phyloP scores from a whole-genome alignment of 2,329 filamentous ascomycete genomes.

The Penicillium sp. region DNA sequence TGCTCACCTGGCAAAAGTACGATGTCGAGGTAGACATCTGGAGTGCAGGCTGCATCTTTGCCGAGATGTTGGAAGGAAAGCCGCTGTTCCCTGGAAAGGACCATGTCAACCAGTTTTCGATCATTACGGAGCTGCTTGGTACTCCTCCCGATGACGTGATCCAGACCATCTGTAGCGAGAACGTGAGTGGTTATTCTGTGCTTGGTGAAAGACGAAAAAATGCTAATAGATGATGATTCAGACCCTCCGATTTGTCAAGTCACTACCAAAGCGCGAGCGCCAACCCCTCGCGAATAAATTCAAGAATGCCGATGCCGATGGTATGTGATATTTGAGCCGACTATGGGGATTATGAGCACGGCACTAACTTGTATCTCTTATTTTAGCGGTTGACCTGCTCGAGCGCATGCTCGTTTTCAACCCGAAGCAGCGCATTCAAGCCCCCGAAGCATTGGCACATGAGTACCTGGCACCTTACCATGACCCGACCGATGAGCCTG shows the following conservation, averaged over 20 bases:
- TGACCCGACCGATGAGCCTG: conserved; percentile 93
- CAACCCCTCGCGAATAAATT: conserved; percentile 87
- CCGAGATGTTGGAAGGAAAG: conserved; percentile 98
- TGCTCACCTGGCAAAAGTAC: conserved; percentile 99
- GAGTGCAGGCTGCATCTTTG: conserved; percentile 98
- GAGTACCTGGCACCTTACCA: conserved; percentile 96
- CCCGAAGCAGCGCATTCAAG: conserved; percentile 91
- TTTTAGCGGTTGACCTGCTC: conserved; percentile 79
- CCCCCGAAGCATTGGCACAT: conserved; percentile 79
- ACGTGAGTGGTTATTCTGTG: conserved; percentile 57
- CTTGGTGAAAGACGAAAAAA: background rate
- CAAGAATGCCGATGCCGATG: conserved; percentile 84
- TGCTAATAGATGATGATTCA: conserved; percentile 42
- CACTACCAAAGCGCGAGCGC: conserved; percentile 88
- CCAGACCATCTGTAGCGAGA: conserved; percentile 96
- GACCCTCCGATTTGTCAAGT: conserved; percentile 97
- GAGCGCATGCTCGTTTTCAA: conserved; percentile 98
- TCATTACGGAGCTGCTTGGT: conserved; percentile 95
- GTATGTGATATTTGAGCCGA: conserved; percentile 50
- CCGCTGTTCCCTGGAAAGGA: conserved; percentile 98
- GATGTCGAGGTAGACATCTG: conserved; percentile 98
- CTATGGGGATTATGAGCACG: background rate
- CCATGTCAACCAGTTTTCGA: conserved; percentile 99
- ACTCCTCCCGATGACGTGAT: conserved; percentile 98
- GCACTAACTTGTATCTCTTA: conserved; percentile 11